Evolutionary conservation across 805 yeast species (phyloP), one percentile per base, ranked within the genome.

Genomic region (Metschnikowia santaceciliae): DNA sequence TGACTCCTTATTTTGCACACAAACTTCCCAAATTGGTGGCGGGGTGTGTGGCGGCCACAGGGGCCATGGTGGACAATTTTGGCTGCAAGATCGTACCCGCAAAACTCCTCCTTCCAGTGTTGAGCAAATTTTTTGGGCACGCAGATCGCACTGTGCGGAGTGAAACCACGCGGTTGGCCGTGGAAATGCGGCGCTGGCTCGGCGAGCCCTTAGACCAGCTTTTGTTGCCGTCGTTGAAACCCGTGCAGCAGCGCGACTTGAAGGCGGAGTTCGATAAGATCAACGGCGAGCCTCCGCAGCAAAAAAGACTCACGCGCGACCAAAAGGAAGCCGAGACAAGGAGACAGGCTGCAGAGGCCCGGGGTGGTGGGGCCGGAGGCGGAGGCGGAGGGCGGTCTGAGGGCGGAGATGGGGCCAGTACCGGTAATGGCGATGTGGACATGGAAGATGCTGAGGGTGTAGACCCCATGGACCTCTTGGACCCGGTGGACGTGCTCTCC

Each of bases 191-290:
- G 64, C 80, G 81, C 51, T 88, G 94, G 86, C 76, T 86, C 64
- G 94, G 95, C 2, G 79, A 70, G 19, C 66, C 81, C 0, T 69
- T 89, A 38, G 83, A 82, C 47, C 74, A 76, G 14, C 63, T 83
- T 0, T 68, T 90, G 37, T 79, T 89, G 49, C 79, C 85, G 2
- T 82, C 82, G 26, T 76, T 94, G 68, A 94, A 92, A 64, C 96
- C 97, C 0, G 89, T 90, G 19, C 98, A 92, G 66, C 92, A 89
- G 67, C 87, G 85, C 55, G 98, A 91, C 62, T 75, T 92, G 51
- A 74, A 81, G 6, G 80, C 81, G 34, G 83, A 81, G 23, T 89
- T 92, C 64, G 86, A 77, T 40, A 77, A 75, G 36, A 76, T 77
- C 7, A 68, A 69, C 46, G 70, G 61, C 41, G 60, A 62, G 1